A percentile compares a stretch with the other conserved stretches of the same genome.
Conservation (phyloP, 2,329 filamentous ascomycete genomes). For the Fusarium proliferatum region DNA sequence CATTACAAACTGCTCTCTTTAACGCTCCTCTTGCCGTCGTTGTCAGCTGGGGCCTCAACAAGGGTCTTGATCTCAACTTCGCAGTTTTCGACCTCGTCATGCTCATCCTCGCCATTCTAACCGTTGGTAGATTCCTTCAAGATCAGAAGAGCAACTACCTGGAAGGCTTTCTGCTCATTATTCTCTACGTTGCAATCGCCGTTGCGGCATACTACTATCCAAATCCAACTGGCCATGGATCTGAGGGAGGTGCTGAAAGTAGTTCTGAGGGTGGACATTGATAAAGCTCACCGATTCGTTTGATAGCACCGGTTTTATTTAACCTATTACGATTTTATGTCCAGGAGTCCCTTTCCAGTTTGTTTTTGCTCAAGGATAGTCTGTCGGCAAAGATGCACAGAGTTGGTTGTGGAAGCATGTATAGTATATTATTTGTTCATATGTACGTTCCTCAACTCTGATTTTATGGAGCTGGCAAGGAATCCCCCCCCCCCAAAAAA, state of each 20-base stretch:
- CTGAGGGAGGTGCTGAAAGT: background rate
- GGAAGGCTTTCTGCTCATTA: constrained; percentile 83
- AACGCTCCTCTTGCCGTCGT: constrained; percentile 87
- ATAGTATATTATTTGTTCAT: background rate
- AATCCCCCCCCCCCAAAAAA: background rate
- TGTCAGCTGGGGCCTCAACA: constrained; percentile 81
- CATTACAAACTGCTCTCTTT: constrained; percentile 88
- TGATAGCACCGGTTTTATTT: background rate
- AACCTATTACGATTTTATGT: constrained; percentile 22
- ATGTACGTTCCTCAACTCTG: background rate
- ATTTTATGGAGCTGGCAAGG: background rate
- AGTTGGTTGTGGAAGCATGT: constrained; percentile 1
- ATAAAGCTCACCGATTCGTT: background rate
- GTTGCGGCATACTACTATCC: constrained; percentile 69
- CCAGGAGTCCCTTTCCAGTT: constrained; percentile 1
- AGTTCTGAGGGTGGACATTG: constrained; percentile 26
- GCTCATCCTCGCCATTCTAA: constrained; percentile 84
- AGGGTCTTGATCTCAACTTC: constrained; percentile 83
- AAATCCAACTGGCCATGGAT: constrained; percentile 48
- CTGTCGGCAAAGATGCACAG: background rate
- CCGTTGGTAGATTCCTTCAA: constrained; percentile 86
- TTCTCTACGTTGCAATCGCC: constrained; percentile 71
- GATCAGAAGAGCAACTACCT: constrained; percentile 93
- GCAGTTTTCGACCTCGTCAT: constrained; percentile 87
- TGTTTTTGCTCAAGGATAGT: background rate